Conservation (phyloP, 169 alveolate species). For the Eimeria acervulina region DNA sequence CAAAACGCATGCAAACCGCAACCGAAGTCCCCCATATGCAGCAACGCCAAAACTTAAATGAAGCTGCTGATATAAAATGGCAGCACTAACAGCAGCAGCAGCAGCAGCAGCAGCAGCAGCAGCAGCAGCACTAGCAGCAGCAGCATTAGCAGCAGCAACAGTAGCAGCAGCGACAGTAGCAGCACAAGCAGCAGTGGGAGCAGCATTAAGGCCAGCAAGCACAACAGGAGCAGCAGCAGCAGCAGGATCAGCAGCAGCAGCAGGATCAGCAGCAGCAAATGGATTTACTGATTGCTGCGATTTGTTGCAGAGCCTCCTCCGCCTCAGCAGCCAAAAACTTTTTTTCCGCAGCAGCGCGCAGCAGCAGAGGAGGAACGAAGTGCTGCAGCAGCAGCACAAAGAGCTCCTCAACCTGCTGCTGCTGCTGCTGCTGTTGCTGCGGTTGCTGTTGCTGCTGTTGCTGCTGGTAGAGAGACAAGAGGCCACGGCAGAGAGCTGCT, state of each 20-base stretch:
- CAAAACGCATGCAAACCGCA: no score
- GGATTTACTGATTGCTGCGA: not conserved
- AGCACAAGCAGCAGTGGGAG: slow-evolving; percentile 28
- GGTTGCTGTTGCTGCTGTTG: slow-evolving; percentile 44
- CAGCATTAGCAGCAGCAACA: not conserved
- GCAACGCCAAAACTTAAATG: no score
- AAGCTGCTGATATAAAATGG: no score
- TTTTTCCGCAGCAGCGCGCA: slow-evolving; percentile 8
- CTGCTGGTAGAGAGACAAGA: slow-evolving; percentile 5
- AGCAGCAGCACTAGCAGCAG: not conserved
- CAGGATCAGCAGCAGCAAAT: not conserved
- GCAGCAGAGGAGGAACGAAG: not conserved
- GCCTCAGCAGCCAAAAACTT: not conserved
- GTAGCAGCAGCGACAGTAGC: slow-evolving; percentile 19
- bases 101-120: slow-evolving; percentile 40
- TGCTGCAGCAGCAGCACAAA: slow-evolving; percentile 21
- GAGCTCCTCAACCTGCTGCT: not conserved
- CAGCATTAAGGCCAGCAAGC: not conserved
- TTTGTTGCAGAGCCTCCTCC: not conserved
- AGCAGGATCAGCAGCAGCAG: no score
- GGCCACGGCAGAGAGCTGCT: not conserved
- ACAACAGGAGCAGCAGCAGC: no score
- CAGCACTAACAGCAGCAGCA: slow-evolving; percentile 26
- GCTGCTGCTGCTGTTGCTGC: slow-evolving; percentile 17
- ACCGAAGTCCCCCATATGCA: no score